phyloP scores from a whole-genome alignment of 2,329 filamentous ascomycete genomes.

The Cladophialophora exuberans region DNA sequence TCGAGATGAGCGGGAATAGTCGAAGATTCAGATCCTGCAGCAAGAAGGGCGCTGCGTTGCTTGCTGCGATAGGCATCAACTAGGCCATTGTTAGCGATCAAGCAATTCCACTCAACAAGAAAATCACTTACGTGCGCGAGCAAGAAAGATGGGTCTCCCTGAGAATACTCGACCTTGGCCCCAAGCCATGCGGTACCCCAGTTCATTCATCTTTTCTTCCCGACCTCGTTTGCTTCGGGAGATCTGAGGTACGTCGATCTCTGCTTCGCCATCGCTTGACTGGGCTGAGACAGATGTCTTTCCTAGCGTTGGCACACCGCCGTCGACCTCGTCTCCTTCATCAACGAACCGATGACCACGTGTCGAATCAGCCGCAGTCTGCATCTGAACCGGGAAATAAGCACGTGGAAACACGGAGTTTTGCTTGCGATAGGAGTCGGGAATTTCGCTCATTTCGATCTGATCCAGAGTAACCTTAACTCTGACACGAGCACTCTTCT shows the following conservation, averaged over 20 bases:
- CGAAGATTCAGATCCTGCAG: slow-evolving; percentile 73
- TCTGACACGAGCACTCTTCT: slow-evolving; percentile 77
- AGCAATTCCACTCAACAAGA: slow-evolving; percentile 11
- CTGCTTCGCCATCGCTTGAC: slow-evolving; percentile 70
- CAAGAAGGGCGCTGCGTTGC: slow-evolving; percentile 80
- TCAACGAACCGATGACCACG: slow-evolving; percentile 75
- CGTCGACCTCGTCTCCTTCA: slow-evolving; percentile 61
- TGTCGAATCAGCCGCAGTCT: slow-evolving; percentile 72
- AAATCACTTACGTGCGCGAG: slow-evolving; percentile 77
- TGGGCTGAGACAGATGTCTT: slow-evolving; percentile 62
- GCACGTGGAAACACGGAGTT: slow-evolving; percentile 89
- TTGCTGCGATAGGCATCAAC: slow-evolving; percentile 95
- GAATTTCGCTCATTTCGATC: slow-evolving; percentile 93
- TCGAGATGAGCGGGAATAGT: slow-evolving; percentile 83
- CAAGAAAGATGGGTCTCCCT: slow-evolving; percentile 81
- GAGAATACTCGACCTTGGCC: slow-evolving; percentile 91
- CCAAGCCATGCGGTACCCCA: slow-evolving; percentile 96
- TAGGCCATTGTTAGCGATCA: slow-evolving; percentile 42
- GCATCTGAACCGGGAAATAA: slow-evolving; percentile 93
- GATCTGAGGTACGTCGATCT: slow-evolving; percentile 75
- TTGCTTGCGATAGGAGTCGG: slow-evolving; percentile 87
- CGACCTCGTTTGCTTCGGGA: slow-evolving; percentile 71
- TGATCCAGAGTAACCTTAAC: slow-evolving; percentile 92
- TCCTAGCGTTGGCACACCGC: slow-evolving; percentile 42
- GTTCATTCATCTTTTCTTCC: slow-evolving; percentile 88